Evolutionary conservation across 2,329 filamentous ascomycete genomes (phyloP).

Genomic region (Paracorniculantispora psalliotae): DNA sequence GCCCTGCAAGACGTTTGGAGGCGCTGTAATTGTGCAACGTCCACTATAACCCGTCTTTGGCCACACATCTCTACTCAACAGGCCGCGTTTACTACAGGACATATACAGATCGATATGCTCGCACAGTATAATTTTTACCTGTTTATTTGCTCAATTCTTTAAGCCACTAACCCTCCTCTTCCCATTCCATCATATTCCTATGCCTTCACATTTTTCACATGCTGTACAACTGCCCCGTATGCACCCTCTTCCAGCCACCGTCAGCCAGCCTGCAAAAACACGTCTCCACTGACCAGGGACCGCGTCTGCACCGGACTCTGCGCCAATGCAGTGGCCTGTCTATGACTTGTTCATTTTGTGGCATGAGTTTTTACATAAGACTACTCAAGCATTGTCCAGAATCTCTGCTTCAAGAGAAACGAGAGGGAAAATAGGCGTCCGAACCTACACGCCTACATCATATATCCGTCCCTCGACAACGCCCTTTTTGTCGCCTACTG

Average conservation of each 20-base stretch:
- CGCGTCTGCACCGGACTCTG: conserved; percentile 9
- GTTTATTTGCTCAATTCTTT: not conserved
- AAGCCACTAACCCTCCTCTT: not conserved
- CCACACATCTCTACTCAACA: not conserved
- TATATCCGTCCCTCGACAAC: not conserved
- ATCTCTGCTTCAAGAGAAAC: not conserved
- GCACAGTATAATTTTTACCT: not conserved
- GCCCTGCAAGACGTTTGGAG: too few relatives aligned
- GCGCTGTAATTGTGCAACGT: conserved; percentile 6
- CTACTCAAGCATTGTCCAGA: not conserved
- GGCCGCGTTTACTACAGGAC: too few relatives aligned
- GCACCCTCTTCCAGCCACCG: conserved; percentile 5
- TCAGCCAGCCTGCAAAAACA: conserved; percentile 9
- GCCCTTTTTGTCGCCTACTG: not conserved
- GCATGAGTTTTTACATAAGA: not conserved
- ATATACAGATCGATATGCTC: not conserved
- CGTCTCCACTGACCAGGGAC: conserved; percentile 14
- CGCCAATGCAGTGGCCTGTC: not conserved
- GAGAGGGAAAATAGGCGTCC: not conserved
- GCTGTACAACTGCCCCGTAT: conserved; percentile 2
- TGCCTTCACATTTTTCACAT: not conserved
- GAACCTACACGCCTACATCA: not conserved
- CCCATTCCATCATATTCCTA: not conserved
- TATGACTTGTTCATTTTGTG: conserved; percentile 4
- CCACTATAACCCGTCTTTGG: not conserved